Evolutionary conservation across 2,329 filamentous ascomycete species (phyloP).

Genomic region (Tolypocladium sp.): DNA sequence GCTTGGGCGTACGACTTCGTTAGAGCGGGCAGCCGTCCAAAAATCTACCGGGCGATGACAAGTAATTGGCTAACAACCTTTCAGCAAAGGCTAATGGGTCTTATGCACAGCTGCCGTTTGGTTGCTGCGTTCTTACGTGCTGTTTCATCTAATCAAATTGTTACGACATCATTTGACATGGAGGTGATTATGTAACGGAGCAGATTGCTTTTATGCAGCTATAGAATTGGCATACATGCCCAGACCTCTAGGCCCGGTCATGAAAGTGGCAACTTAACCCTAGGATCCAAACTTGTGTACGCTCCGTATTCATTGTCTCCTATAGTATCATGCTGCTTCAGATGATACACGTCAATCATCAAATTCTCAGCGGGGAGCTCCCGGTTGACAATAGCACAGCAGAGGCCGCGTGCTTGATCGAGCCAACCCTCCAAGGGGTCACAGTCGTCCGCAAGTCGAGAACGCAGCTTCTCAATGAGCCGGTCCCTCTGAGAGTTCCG

Average conservation of each 20-base stretch:
- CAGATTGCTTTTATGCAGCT: too few species aligned
- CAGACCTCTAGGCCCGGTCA: background rate
- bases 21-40: too few species aligned
- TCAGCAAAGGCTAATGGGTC: too few species aligned
- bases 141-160: too few species aligned
- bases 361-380: background rate
- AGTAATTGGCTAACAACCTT: too few species aligned
- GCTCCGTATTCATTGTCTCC: background rate
- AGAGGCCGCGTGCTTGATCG: background rate
- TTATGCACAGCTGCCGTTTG: too few species aligned
- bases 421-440: background rate
- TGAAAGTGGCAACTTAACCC: background rate
- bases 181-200: too few species aligned
- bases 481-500: background rate
- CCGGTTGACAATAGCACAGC: background rate
- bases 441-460: background rate
- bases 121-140: too few species aligned
- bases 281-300: background rate
- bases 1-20: too few species aligned
- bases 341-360: slow-evolving; percentile 1
- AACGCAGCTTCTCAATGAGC: background rate
- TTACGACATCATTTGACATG: too few species aligned
- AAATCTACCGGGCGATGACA: too few species aligned
- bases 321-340: background rate
- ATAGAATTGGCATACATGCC: too few species aligned